These are phyloP conservation scores for Linnemannia schmuckeri DNA, from an alignment of 192 early-diverging fungal genomes.

Conservation along the genomic window DNA sequence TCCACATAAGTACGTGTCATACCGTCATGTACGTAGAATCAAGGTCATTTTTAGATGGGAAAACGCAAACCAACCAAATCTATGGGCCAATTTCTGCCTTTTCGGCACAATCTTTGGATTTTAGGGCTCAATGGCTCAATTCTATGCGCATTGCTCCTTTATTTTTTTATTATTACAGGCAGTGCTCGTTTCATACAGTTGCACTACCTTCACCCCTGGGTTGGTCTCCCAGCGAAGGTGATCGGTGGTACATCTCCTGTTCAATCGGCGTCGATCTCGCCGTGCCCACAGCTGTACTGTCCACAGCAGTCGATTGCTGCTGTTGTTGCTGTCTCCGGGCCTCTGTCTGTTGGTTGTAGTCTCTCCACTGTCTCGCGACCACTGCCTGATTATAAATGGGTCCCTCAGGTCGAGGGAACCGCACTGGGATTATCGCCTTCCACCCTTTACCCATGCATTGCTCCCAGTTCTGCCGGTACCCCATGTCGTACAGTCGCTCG, in stretches of 20 bases:
- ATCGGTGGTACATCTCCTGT: constrained; percentile 23
- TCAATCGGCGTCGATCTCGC: neutral
- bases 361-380: constrained; percentile 44
- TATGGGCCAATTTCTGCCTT: neutral
- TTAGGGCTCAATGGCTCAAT: constrained; percentile 1
- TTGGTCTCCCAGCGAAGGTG: neutral
- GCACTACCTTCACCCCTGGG: neutral
- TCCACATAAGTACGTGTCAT: constrained; percentile 3
- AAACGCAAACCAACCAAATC: neutral
- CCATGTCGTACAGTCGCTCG: constrained; percentile 59
- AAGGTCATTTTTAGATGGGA: constrained; percentile 7
- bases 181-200: neutral
- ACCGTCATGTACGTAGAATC: neutral
- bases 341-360: constrained; percentile 37
- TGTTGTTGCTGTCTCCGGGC: constrained; percentile 16
- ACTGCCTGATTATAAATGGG: constrained; percentile 46
- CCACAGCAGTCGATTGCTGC: neutral
- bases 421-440: constrained; percentile 30
- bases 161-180: neutral
- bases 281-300: constrained; percentile 1
- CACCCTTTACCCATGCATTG: constrained; percentile 60
- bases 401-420: constrained; percentile 32
- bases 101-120: neutral
- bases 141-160: too few relatives aligned
- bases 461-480: constrained; percentile 61